A percentile compares a stretch with the other conserved stretches of the same genome.
Evolutionary conservation across 2,329 filamentous ascomycete species (phyloP).

Genomic region (Colletotrichum somersetense): DNA sequence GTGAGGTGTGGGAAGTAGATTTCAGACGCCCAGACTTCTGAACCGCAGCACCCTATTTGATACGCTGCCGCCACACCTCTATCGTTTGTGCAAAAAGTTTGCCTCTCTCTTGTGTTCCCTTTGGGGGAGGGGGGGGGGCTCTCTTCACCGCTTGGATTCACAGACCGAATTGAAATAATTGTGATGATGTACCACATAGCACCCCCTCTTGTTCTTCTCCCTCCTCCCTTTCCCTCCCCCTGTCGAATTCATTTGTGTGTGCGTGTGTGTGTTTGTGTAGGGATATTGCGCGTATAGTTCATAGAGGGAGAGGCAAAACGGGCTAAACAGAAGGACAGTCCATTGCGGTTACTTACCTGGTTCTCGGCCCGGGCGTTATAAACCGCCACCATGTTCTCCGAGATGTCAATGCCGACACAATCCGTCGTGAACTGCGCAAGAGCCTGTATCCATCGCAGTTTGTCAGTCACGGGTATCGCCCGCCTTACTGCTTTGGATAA

Average conservation of each 20-base stretch:
- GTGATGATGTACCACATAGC: neutral
- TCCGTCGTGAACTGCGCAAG: conserved; percentile 73
- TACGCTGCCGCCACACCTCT: neutral
- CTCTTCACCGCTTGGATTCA: neutral
- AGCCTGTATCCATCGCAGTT: conserved; percentile 55
- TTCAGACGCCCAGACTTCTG: conserved; percentile 8
- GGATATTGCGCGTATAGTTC: neutral
- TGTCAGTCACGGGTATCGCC: neutral
- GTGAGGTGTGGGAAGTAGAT: conserved; percentile 18
- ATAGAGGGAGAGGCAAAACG: neutral
- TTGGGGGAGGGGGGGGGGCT: too few relatives aligned
- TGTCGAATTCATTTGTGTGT: neutral
- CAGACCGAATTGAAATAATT: neutral
- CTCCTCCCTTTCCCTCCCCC: too few relatives aligned
- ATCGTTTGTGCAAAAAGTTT: conserved; percentile 1
- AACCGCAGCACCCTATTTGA: neutral
- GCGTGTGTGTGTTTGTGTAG: neutral
- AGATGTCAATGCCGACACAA: conserved; percentile 77
- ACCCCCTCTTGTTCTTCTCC: too few relatives aligned
- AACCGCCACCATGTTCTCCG: conserved; percentile 75
- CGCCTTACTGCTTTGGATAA: neutral
- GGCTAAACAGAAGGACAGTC: neutral
- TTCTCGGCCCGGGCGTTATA: conserved; percentile 74
- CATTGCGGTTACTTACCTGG: conserved; percentile 56
- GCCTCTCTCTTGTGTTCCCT: neutral